Evolutionary conservation across 345 rosid genomes (phyloP), one percentile per base, ranked within the genome.

Genomic region (Gossypioides kirkii): DNA sequence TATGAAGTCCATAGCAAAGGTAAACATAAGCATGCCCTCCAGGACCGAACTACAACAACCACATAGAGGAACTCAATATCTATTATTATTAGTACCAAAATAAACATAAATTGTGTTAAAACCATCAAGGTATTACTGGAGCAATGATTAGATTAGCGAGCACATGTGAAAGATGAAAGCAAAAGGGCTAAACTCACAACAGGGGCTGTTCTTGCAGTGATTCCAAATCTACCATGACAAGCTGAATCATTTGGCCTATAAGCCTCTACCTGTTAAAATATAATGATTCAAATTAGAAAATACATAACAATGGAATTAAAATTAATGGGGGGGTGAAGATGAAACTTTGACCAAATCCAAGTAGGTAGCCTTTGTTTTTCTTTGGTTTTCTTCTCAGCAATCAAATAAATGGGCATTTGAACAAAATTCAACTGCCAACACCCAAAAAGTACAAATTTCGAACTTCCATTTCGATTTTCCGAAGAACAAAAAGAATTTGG

Each of bases 21-120:
- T 95, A 95, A 64, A 92, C 98, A 84, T 95, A 92, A 0, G 98
- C 94, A 82, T 87, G 98, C 25, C 98, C 99, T 72, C 96, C 98
- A 1, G 89, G 84, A 75, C 98, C 95, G 84, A 94, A 94, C 98
- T 94, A 72, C n/a, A 71, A 76, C 9, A n/a, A 58, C n/a, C 18
- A 17, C 8, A 55, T 69, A 53, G n/a, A 25, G 20, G 26, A 14
- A 14, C 20, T 41, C 43, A 59, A 74, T 14, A 54, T 54, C 25
- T 41, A 43, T 55, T 12, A 58, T 13, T 47, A 25, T 6, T 47
- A 18, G 9, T 23, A 38, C 26, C 13, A 20, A 13, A 23, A 47
- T 17, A 62, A 53, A 10, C 61, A 7, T n/a, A 70, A 14, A 32
- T 58, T 10, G 26, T 55, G 16, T 22, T 58, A 22, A 28, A 69